These are phyloP conservation scores for Biscogniauxia mediterranea DNA, from an alignment of 2,329 filamentous ascomycete species.

Conservation along the genomic window DNA sequence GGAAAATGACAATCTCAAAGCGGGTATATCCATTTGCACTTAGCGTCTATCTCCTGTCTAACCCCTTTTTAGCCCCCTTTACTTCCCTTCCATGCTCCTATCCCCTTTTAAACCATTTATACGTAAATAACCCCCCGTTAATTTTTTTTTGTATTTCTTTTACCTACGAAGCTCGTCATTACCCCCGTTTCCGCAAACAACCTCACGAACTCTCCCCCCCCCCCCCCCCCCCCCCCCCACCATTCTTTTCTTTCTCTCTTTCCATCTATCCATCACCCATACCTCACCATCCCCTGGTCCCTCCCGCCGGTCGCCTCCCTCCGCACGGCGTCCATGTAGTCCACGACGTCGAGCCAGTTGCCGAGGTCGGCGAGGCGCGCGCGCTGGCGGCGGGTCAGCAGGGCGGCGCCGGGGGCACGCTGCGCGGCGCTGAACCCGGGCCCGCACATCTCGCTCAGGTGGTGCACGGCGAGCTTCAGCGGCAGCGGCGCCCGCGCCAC, in stretches of 20 bases:
- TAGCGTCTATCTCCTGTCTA: not conserved
- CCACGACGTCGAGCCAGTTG: constrained; percentile 58
- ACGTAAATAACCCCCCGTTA: no score
- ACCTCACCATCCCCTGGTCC: constrained; percentile 7
- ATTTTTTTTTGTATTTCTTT: no score
- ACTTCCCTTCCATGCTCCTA: not conserved
- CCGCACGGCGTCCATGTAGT: constrained; percentile 52
- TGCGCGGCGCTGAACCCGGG: constrained; percentile 56
- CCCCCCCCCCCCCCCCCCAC: no score
- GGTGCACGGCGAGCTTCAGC: constrained; percentile 62
- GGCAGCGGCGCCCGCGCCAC: constrained; percentile 58
- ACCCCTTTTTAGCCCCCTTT: no score
- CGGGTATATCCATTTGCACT: not conserved
- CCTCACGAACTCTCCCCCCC: no score
- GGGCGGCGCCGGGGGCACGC: constrained; percentile 47
- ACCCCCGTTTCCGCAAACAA: no score
- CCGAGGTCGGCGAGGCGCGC: constrained; percentile 46
- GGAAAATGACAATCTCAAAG: not conserved
- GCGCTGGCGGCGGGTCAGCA: constrained; percentile 58
- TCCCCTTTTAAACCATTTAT: not conserved
- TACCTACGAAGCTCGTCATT: no score
- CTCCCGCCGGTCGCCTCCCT: constrained; percentile 5
- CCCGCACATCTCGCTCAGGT: constrained; percentile 65
- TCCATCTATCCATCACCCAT: constrained; percentile 7
- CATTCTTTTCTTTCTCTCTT: no score